Conservation (phyloP, 768 basidiomycete genomes). For the Rhizopogon rudus region DNA sequence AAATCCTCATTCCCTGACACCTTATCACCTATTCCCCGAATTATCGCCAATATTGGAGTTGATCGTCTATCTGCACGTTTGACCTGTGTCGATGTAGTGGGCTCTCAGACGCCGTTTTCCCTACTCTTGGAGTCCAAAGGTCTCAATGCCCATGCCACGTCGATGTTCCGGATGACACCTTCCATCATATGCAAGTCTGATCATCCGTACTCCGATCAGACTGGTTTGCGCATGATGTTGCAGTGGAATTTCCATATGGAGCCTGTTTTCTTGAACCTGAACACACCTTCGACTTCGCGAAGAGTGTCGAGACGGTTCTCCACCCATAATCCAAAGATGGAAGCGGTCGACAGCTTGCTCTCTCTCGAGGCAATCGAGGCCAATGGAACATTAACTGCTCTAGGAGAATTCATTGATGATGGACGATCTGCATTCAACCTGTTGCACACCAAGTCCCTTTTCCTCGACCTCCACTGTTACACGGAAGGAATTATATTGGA, state of each 20-base stretch:
- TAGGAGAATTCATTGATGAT: constrained; percentile 49
- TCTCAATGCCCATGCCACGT: constrained; percentile 35
- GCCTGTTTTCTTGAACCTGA: constrained; percentile 50
- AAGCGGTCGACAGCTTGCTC: constrained; percentile 42
- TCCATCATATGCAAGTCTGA: constrained; percentile 9
- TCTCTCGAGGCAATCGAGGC: constrained; percentile 56
- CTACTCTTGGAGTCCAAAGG: constrained; percentile 57
- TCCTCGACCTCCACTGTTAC: constrained; percentile 42
- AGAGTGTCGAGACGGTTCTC: constrained; percentile 26
- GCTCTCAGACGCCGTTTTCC: constrained; percentile 40
- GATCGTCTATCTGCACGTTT: constrained; percentile 49
- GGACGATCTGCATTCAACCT: constrained; percentile 30
- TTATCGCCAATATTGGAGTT: constrained; percentile 42
- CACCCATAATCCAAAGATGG: constrained; percentile 31
- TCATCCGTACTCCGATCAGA: constrained; percentile 24
- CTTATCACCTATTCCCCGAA: constrained; percentile 42
- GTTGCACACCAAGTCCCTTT: constrained; percentile 37
- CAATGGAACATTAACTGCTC: constrained; percentile 36
- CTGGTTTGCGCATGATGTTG: constrained; percentile 42
- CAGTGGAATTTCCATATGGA: constrained; percentile 38
- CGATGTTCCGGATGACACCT: constrained; percentile 33
- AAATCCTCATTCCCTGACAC: constrained; percentile 22
- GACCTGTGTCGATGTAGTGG: constrained; percentile 36
- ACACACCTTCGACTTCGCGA: constrained; percentile 17
- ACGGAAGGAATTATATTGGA: constrained; percentile 60